phyloP scores from a whole-genome alignment of 2,329 filamentous ascomycete genomes.

The Botrytis porri region DNA sequence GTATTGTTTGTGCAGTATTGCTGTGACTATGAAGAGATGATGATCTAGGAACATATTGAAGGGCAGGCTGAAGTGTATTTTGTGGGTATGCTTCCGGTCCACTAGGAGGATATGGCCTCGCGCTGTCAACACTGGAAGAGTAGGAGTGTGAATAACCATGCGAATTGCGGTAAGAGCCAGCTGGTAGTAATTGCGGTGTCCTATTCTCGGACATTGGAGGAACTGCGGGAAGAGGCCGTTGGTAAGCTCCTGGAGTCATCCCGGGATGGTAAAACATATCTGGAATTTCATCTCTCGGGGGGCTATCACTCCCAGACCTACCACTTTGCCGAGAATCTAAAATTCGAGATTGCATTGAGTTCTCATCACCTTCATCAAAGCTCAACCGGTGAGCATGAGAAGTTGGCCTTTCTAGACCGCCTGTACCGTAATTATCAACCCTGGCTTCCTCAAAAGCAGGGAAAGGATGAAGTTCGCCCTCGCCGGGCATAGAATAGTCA shows the following conservation, averaged over 20 bases:
- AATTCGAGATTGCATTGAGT: constrained; percentile 53
- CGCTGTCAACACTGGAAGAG: constrained; percentile 47
- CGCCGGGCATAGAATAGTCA: constrained; percentile 44
- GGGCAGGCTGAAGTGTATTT: constrained; percentile 40
- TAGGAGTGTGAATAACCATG: constrained; percentile 49
- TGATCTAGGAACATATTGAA: constrained; percentile 60
- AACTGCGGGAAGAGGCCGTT: constrained; percentile 61
- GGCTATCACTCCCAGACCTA: constrained; percentile 59
- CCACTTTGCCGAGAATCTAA: constrained; percentile 46
- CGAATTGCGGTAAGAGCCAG: constrained; percentile 55
- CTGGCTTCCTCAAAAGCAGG: constrained; percentile 44
- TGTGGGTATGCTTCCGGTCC: constrained; percentile 43
- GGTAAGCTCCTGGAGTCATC: constrained; percentile 59
- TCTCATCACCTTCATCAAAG: constrained; percentile 91
- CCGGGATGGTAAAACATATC: constrained; percentile 95
- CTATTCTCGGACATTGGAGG: constrained; percentile 49
- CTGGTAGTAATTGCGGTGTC: constrained; percentile 48
- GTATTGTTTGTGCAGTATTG: constrained; percentile 72
- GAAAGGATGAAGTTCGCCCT: constrained; percentile 56
- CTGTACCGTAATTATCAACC: constrained; percentile 87
- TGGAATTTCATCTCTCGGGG: constrained; percentile 69
- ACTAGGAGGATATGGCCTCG: constrained; percentile 30
- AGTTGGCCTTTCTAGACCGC: constrained; percentile 75
- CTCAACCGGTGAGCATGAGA: constrained; percentile 72
- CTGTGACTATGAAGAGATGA: constrained; percentile 81